Evolutionary conservation across 2,329 filamentous ascomycete species (phyloP).

Genomic region (Pseudophaeomoniella oleicola): DNA sequence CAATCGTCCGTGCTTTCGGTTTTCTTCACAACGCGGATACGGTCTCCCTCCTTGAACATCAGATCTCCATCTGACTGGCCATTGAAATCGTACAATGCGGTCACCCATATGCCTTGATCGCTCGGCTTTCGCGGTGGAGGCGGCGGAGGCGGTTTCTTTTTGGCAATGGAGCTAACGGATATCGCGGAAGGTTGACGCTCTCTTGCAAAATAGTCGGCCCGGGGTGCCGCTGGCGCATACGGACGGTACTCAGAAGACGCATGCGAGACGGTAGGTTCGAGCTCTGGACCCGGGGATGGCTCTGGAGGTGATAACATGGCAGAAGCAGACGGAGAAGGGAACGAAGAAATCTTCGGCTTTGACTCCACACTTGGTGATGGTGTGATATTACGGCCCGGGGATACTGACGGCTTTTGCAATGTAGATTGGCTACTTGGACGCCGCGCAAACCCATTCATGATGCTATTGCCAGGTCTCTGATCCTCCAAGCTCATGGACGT

Average conservation of each 20-base stretch:
- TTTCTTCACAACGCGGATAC: constrained; percentile 63
- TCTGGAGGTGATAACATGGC: constrained; percentile 18
- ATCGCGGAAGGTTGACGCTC: constrained; percentile 24
- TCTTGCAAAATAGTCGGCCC: constrained; percentile 29
- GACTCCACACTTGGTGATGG: constrained; percentile 17
- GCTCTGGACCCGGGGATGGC: constrained; percentile 13
- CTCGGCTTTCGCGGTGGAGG: constrained; percentile 48
- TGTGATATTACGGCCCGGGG: constrained; percentile 14
- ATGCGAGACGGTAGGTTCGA: constrained; percentile 9
- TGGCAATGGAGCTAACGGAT: constrained; percentile 29
- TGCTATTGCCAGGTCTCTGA: constrained; percentile 31
- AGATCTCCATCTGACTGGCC: constrained; percentile 58
- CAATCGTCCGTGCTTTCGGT: constrained; percentile 71
- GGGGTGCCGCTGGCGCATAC: constrained; percentile 25
- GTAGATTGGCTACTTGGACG: constrained; percentile 21
- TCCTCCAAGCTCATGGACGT: constrained; percentile 37
- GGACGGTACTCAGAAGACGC: constrained; percentile 14
- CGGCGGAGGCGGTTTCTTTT: constrained; percentile 65
- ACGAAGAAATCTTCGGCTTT: constrained; percentile 16
- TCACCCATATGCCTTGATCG: constrained; percentile 41
- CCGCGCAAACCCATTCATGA: constrained; percentile 27
- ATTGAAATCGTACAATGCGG: constrained; percentile 61
- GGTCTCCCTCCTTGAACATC: constrained; percentile 61
- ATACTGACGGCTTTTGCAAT: constrained; percentile 16
- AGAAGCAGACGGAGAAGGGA: constrained; percentile 14